Base-by-base conservation (phyloP, 2,329 filamentous ascomycete genomes). In the Clonostachys byssicola region DNA sequence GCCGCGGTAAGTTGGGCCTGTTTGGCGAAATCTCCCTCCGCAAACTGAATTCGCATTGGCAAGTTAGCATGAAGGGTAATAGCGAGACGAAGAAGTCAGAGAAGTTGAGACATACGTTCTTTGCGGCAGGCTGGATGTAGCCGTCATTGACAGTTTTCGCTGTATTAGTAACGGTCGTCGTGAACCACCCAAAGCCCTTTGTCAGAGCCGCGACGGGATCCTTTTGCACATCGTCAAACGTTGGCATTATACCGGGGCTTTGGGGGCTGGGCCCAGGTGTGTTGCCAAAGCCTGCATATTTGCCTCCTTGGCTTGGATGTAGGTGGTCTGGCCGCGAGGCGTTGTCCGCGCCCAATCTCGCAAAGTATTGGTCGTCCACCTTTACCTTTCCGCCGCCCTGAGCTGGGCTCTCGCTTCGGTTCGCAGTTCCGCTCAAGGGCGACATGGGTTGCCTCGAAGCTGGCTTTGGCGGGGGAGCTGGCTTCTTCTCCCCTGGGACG, bases 121-220 rank as follows among this genome's bases (percentile, higher is more conserved):
- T 88, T 51, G 94, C 90, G 30, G 91, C 94, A 10, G 94, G 94
- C 68, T 95, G 91, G 46, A 99, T 89, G 70, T 90, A 96, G 34
- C 86, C 83, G 55, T 94, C 87, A 64, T 96, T 95, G 20, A 96
- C 86, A 14, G 83, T 89, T 74, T 95, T 95, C 36, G 92, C 94
- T 54, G 89, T 88, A 75, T 94, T 96, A 23, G 84, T 85, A 40
- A 97, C 90, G 12, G 89, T 91, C 34, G 83, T 87, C 16, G 90
- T 81, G 60, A 97, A 90, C 91, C 94, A 97, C 9, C 92, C 92
- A 59, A 97, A 95, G 0, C 92, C 89, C 68, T 95, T 96, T 30
- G 85, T 90, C 56, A 99, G 68, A 14, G 92, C 91, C 2, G 82
- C 92, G 52, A 97, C 75, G 0, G 94, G 92, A 63, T 99, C 94